These are phyloP conservation scores for Coemansia sp. DNA, from an alignment of 371 early-diverging fungal species.

Conservation along the genomic window DNA sequence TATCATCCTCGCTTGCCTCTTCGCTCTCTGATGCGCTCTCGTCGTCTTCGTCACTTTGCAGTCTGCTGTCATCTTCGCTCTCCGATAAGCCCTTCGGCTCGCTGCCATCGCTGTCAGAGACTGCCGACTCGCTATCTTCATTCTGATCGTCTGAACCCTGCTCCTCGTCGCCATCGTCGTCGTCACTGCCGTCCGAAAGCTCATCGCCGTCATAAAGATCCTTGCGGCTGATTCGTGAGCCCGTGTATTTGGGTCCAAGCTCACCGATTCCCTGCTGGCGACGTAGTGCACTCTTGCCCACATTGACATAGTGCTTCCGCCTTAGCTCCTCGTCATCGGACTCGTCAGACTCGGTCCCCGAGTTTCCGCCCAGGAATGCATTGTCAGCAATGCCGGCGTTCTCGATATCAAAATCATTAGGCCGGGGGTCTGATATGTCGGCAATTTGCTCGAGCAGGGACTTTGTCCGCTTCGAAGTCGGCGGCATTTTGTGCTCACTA, in stretches of 20 bases:
- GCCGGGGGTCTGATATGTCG: constrained; percentile 66
- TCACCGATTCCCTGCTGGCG: constrained; percentile 60
- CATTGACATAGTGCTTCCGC: constrained; percentile 68
- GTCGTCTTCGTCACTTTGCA: too few relatives aligned
- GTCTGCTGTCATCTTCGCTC: constrained; percentile 1
- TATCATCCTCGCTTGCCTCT: constrained; percentile 30
- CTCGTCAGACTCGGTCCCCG: constrained; percentile 55
- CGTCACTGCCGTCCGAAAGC: constrained; percentile 49
- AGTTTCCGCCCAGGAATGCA: constrained; percentile 51
- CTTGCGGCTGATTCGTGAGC: constrained; percentile 67
- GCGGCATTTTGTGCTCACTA: constrained; percentile 10
- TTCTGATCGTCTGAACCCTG: constrained; percentile 49
- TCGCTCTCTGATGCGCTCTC: constrained; percentile 30
- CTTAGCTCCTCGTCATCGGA: constrained; percentile 50
- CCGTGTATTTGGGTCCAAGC: constrained; percentile 77
- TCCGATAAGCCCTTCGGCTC: constrained; percentile 2
- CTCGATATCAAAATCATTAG: constrained; percentile 58
- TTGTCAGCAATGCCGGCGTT: constrained; percentile 54
- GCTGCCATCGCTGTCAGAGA: neutral
- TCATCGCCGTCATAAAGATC: constrained; percentile 58
- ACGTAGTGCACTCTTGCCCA: constrained; percentile 73
- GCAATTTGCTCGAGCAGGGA: constrained; percentile 68
- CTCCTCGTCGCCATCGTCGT: constrained; percentile 16
- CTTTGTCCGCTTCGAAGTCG: constrained; percentile 39
- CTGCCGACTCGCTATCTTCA: neutral